Base-by-base conservation (phyloP, 2,329 filamentous ascomycete species). In the Phialophora chinensis region DNA sequence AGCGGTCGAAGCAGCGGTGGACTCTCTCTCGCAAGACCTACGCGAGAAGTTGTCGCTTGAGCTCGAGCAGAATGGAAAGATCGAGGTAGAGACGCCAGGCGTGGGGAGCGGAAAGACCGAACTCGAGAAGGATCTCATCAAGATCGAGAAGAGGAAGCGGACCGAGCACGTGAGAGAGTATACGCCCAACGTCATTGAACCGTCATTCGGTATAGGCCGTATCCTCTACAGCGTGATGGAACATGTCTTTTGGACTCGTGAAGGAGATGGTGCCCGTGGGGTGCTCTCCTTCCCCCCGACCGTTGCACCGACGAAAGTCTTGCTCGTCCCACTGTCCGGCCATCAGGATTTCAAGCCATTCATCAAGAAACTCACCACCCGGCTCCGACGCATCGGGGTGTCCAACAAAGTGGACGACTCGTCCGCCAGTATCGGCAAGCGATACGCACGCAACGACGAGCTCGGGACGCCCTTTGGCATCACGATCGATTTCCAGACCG, bases 171-270 rank as follows among this genome's bases (percentile, higher is more conserved):
- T 89, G 66, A 87, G 95, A 74, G 93, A 97, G 78, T 99, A 92
- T 82, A 96, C 90, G 0, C 94, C 94, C 67, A 97, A 97, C 76
- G 93, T 96, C 56, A 96, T 98, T 73, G 95, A 99, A 82, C 95
- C 94, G 1, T 98, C 94, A 0, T 99, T 98, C 75, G 94, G 94
- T 84, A 96, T 98, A 75, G 95, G 94, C 67, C 88, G 94, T 74
- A 97, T 98, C 69, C 83, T 98, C 66, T 98, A 97, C 83, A 89
- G 91, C 67, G 83, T 99, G 74, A 91, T 96, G 76, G 95, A 99
- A 83, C 95, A 99, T 81, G 89, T 87, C 77, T 99, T 93, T 86
- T 99, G 95, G 94, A 92, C 89, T 62, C 91, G 95, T 71, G 89
- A 88, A 72, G 89, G 87, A 69, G 91, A 94, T 72, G 93, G 95